phyloP scores from a whole-genome alignment of 2,329 filamentous ascomycete genomes.

The Colletotrichum sp. region DNA sequence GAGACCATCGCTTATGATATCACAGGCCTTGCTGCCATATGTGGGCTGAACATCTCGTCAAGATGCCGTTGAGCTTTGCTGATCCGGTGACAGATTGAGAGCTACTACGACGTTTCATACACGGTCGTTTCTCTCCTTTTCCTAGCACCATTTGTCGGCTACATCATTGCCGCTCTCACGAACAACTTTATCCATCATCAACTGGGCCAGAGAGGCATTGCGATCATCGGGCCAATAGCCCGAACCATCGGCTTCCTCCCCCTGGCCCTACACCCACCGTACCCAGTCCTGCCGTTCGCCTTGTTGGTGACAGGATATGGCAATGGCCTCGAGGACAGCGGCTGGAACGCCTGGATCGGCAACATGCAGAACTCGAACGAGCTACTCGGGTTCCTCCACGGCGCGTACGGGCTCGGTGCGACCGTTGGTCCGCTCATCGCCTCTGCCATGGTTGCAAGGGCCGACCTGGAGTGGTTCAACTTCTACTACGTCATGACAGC shows the following conservation, averaged over 20 bases:
- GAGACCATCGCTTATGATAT: neutral
- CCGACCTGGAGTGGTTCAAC: conserved; percentile 67
- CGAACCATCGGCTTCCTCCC: conserved; percentile 71
- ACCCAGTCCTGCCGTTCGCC: conserved; percentile 67
- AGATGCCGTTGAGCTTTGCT: neutral
- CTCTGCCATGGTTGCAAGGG: conserved; percentile 74
- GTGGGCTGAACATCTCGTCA: neutral
- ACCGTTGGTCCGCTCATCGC: conserved; percentile 73
- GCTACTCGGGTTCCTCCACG: conserved; percentile 75
- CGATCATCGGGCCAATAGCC: conserved; percentile 65
- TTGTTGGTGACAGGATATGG: conserved; percentile 73
- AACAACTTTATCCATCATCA: conserved; percentile 70
- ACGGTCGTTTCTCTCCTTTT: conserved; percentile 71
- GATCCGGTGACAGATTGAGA: conserved; percentile 48
- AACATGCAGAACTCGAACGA: conserved; percentile 78
- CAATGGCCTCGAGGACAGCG: conserved; percentile 70
- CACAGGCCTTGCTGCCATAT: neutral
- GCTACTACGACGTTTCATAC: conserved; percentile 66
- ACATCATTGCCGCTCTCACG: conserved; percentile 64
- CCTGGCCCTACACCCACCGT: conserved; percentile 72
- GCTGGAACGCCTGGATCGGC: conserved; percentile 67
- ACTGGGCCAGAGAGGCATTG: conserved; percentile 74
- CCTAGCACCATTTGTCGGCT: conserved; percentile 69
- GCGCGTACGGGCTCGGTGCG: conserved; percentile 74
- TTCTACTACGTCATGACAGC: conserved; percentile 80